Evolutionary conservation across 108 stramenopile species (phyloP), one percentile per base, ranked within the genome.

Genomic region (Nitzschia sp.): DNA sequence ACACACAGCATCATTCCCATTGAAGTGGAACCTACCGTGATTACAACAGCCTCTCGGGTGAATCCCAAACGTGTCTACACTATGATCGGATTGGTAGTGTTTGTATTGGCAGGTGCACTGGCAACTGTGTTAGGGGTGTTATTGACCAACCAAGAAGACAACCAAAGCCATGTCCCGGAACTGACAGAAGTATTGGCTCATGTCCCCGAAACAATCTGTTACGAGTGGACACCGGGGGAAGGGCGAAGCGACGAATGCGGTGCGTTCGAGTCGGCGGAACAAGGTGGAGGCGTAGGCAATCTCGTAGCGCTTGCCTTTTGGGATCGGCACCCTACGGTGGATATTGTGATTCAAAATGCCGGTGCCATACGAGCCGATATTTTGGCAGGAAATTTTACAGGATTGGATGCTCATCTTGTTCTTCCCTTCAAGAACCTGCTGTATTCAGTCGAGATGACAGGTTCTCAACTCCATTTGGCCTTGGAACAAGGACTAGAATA

Each of bases 281-380:
- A 68, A 17, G 75, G 80, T 55, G 75, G 81, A 44, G 73, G 73
- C 2, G 73, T 65, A 17, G 73, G 77, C 43, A 61, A 78, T 34
- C 53, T 78, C n/a, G 81, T 82, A 10, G 53, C 81, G n/a, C 67
- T 75, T 38, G 73, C 63, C 7, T 73, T 82, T 51, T 59, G 79
- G 24, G 51, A 52, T 10, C 53, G 69, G 11, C 50, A 51, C 17
- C 40, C 43, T 0, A 22, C 19, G 10, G 80, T 76, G 10, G 79
- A 83, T 41, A 50, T 83, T 50, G 72, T 73, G 7, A 73, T 83
- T 57, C 66, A 74, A 63, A 77, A 78, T 71, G 29, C 54, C 11
- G 78, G 75, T 24, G 71, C 67, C 7, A 65, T 63, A 44, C 51
- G 78, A 15, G 53, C 66, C 1, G 73, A 75, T 50, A 78, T 83